phyloP scores from a whole-genome alignment of 2,329 filamentous ascomycete genomes.

The Curvularia verruculosa region DNA sequence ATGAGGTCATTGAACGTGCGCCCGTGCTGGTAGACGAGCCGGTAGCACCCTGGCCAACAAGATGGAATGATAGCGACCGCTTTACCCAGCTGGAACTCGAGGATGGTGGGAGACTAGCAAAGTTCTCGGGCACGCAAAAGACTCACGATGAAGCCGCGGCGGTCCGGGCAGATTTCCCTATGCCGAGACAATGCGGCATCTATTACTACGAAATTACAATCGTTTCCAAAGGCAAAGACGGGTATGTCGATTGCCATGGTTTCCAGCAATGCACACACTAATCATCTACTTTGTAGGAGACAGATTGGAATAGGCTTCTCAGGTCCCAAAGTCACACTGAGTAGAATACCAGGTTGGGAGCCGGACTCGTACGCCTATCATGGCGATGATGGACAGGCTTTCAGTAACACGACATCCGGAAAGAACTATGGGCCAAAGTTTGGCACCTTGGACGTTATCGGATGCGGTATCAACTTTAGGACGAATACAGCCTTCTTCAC shows the following conservation, averaged over 20 bases:
- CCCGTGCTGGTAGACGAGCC: conserved; percentile 65
- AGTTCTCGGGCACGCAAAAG: conserved; percentile 62
- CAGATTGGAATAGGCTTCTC: conserved; percentile 67
- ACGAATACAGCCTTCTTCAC: conserved; percentile 69
- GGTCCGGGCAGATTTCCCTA: conserved; percentile 81
- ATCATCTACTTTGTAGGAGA: conserved; percentile 40
- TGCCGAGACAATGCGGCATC: conserved; percentile 88
- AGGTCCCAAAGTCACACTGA: conserved; percentile 63
- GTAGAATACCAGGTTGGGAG: conserved; percentile 69
- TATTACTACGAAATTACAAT: conserved; percentile 89
- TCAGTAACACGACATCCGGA: conserved; percentile 62
- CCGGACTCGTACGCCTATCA: conserved; percentile 70
- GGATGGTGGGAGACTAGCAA: conserved; percentile 74
- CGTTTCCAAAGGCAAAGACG: conserved; percentile 69
- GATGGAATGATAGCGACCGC: conserved; percentile 83
- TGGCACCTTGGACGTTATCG: conserved; percentile 64
- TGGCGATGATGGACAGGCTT: conserved; percentile 69
- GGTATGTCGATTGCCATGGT: conserved; percentile 60
- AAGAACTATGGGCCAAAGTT: conserved; percentile 67
- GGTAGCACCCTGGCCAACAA: conserved; percentile 75
- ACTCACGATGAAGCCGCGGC: conserved; percentile 77
- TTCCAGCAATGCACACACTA: conserved; percentile 18
- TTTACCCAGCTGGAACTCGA: conserved; percentile 74
- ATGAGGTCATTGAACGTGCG: conserved; percentile 81
- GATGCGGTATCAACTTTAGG: conserved; percentile 69